Base-by-base conservation (phyloP, 2,329 filamentous ascomycete species). In the Phoma sp. region DNA sequence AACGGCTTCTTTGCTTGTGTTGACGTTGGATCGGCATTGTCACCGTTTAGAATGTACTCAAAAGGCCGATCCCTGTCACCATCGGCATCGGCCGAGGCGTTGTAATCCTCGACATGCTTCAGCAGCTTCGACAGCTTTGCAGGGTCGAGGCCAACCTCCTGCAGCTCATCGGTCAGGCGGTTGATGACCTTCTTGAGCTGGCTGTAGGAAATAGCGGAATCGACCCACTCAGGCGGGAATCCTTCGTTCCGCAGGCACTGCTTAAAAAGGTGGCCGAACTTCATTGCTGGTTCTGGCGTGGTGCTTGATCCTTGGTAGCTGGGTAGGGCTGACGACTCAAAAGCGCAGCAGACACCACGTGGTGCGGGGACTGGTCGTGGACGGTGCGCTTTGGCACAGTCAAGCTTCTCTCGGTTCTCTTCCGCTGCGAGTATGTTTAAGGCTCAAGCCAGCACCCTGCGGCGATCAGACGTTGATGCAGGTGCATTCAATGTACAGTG, bases 161-260 rank as follows among this genome's bases (percentile, higher is more conserved):
- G 77, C 46, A 96, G 81, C 77, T 96, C 91, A 45, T 79, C 77
- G 60, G 88, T 85, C 42, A 96, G 87, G 69, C 87, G 88, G 71
- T 93, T 93, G 70, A 96, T 88, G 75, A 90, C 91, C 78, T 96
- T 96, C 76, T 96, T 96, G 51, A 96, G 83, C 74, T 92, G 85
- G 37, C 88, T 84, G 73, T 96, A 96, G 2, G 90, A 91, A 57
- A 96, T 90, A 42, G 92, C 91, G 23, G 86, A 87, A 37, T 88
- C 82, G 42, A 92, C 76, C 84, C 83, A 86, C 69, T 88, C 86
- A 42, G 84, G 77, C 7, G 92, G 92, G 71, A 92, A 96, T 60
- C 84, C 88, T 81, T 91, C 88, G 60, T 80, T 83, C 59, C 84
- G 80, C 57, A 96, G 81, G 42, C 84, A 83, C 65, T 88, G 84